Conservation (phyloP, 2,329 filamentous ascomycete species). For the Alternaria gansuensis region DNA sequence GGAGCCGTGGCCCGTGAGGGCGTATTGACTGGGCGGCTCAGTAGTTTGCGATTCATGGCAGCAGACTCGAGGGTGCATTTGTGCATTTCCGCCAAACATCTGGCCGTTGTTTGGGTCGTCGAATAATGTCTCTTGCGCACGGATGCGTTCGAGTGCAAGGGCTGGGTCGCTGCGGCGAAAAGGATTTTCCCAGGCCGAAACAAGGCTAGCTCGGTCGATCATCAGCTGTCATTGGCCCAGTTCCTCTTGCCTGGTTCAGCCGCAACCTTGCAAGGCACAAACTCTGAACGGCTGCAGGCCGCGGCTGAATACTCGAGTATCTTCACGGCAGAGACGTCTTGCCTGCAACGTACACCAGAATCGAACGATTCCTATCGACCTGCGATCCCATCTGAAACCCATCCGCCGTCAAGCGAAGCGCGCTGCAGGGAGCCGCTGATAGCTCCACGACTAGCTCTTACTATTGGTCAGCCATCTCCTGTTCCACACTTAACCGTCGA, state of each 20-base stretch:
- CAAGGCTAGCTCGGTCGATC: conserved; percentile 22
- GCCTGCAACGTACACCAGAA: conserved; percentile 12
- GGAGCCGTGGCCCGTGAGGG: background rate
- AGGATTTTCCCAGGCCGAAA: conserved; percentile 25
- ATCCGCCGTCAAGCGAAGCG: conserved; percentile 16
- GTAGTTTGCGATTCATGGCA: conserved; percentile 2
- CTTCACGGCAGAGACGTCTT: conserved; percentile 6
- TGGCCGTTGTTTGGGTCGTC: conserved; percentile 7
- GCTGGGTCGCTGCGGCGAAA: conserved; percentile 12
- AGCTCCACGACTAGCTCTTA: conserved; percentile 7
- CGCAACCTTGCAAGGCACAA: background rate
- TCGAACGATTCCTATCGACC: conserved; percentile 18
- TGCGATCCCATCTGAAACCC: conserved; percentile 20
- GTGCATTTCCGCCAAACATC: conserved; percentile 1
- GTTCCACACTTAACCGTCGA: background rate
- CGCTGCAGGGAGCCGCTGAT: conserved; percentile 26
- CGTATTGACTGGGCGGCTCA: conserved; percentile 7
- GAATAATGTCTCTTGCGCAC: conserved; percentile 12
- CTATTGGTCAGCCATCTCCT: too few relatives aligned
- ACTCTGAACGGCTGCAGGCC: background rate
- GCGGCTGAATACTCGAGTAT: conserved; percentile 9
- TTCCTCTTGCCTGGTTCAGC: conserved; percentile 10
- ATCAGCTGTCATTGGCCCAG: conserved; percentile 21
- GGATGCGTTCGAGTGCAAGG: conserved; percentile 16
- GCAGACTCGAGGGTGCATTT: conserved; percentile 6